Conservation (phyloP, 2,329 filamentous ascomycete genomes). For the Nigrograna mackinnonii region DNA sequence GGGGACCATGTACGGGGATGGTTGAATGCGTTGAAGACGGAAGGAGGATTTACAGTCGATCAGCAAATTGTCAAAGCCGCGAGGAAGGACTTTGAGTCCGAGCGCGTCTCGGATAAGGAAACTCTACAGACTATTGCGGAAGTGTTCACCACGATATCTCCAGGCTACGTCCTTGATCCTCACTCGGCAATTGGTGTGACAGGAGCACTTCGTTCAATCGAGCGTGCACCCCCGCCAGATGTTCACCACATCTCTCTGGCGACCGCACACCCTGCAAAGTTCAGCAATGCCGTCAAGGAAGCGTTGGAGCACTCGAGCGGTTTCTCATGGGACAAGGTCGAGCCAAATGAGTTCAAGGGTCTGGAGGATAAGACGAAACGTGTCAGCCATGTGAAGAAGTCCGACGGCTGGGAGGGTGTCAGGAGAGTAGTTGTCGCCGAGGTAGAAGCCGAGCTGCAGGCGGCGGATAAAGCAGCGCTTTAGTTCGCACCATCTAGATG, state of each 20-base stretch:
- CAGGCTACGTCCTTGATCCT: constrained; percentile 82
- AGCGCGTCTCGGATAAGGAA: constrained; percentile 64
- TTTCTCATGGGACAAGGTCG: constrained; percentile 77
- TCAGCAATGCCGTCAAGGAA: constrained; percentile 79
- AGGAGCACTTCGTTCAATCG: constrained; percentile 71
- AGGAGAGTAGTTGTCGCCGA: constrained; percentile 75
- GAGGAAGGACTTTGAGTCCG: constrained; percentile 77
- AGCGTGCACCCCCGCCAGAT: constrained; percentile 50
- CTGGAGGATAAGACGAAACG: constrained; percentile 76
- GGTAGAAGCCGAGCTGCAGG: constrained; percentile 57
- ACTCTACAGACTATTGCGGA: constrained; percentile 52
- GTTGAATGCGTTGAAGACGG: constrained; percentile 78
- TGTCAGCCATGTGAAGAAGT: constrained; percentile 68
- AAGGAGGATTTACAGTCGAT: constrained; percentile 83
- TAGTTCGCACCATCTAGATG: too few species aligned
- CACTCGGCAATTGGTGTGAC: constrained; percentile 88
- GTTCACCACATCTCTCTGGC: constrained; percentile 79
- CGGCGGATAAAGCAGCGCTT: constrained; percentile 28
- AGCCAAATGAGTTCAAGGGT: constrained; percentile 81
- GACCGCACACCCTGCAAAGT: constrained; percentile 96
- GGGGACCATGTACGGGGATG: constrained; percentile 78
- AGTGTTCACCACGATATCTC: constrained; percentile 51
- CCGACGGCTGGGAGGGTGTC: constrained; percentile 71
- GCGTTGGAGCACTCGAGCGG: constrained; percentile 72
- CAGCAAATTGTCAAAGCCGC: constrained; percentile 72